Percentiles rank a stretch among this genome's conserved stretches.
These are phyloP conservation scores for Furculomyces boomerangus DNA, from an alignment of 371 early-diverging fungal species.

Conservation along the genomic window DNA sequence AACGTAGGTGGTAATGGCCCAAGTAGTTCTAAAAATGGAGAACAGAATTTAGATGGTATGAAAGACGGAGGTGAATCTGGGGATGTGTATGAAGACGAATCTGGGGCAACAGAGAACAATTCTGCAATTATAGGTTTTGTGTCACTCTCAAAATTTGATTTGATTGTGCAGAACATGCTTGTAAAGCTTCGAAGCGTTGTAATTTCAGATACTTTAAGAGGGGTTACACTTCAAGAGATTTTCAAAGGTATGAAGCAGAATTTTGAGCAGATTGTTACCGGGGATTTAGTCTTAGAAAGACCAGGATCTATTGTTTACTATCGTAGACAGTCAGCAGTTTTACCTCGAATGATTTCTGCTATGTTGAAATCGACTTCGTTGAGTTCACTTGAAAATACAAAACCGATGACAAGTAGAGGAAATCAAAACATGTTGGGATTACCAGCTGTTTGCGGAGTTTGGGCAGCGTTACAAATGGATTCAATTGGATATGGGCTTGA, in stretches of 20 bases:
- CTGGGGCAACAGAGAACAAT: background rate
- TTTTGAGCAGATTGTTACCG: background rate
- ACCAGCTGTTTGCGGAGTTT: background rate
- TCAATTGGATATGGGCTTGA: background rate
- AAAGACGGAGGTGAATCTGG: background rate
- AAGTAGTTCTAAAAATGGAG: too few relatives aligned
- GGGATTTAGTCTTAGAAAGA: background rate
- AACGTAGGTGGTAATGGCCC: too few relatives aligned
- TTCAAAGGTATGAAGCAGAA: conserved; percentile 7
- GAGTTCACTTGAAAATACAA: background rate
- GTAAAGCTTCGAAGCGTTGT: conserved; percentile 9
- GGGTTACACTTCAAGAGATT: conserved; percentile 3
- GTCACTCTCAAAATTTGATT: conserved; percentile 18
- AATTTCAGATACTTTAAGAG: conserved; percentile 4
- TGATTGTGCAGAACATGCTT: conserved; percentile 13
- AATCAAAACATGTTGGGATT: background rate
- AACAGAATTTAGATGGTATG: too few relatives aligned
- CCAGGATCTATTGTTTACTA: background rate
- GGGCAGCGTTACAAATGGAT: background rate
- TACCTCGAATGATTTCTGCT: background rate
- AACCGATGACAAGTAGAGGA: background rate
- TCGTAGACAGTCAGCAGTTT: background rate
- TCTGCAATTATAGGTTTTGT: conserved; percentile 9
- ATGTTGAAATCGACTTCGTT: background rate
- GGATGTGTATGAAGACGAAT: background rate